These are phyloP conservation scores for Metarhizium anisopliae DNA, from an alignment of 2,329 filamentous ascomycete genomes.

Conservation along the genomic window DNA sequence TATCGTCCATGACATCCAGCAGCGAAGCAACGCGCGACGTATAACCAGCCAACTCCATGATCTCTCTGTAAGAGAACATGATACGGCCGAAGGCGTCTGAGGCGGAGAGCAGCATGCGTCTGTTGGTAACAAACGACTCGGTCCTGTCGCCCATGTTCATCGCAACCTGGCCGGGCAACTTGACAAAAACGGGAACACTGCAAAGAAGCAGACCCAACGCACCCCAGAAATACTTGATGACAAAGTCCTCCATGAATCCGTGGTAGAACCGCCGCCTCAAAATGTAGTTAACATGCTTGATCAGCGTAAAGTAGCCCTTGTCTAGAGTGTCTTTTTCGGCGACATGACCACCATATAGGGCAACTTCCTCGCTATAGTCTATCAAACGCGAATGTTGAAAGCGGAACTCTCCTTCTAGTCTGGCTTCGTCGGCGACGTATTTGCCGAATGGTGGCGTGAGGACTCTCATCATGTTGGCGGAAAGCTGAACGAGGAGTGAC, in stretches of 20 bases:
- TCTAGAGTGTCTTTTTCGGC: constrained; percentile 94
- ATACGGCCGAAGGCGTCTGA: constrained; percentile 92
- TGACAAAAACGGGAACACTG: constrained; percentile 93
- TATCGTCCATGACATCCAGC: constrained; percentile 89
- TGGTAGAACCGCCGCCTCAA: constrained; percentile 86
- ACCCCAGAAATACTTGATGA: constrained; percentile 99
- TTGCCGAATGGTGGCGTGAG: constrained; percentile 94
- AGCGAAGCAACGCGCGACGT: constrained; percentile 86
- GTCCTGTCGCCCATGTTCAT: constrained; percentile 63
- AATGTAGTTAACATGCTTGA: constrained; percentile 98
- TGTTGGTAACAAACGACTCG: constrained; percentile 84
- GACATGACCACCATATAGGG: constrained; percentile 83
- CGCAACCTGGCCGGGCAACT: constrained; percentile 62
- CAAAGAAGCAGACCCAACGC: constrained; percentile 85
- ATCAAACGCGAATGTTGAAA: constrained; percentile 93
- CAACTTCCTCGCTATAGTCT: constrained; percentile 92
- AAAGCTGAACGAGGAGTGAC: constrained; percentile 87
- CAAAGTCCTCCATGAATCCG: constrained; percentile 99
- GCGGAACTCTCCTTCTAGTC: constrained; percentile 89
- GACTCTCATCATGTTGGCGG: constrained; percentile 85
- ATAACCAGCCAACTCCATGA: constrained; percentile 91
- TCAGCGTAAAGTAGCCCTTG: constrained; percentile 97
- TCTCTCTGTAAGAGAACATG: constrained; percentile 97
- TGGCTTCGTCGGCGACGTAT: constrained; percentile 93
- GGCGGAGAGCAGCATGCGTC: constrained; percentile 81